These are phyloP conservation scores for Mycena indigotica DNA, from an alignment of 768 basidiomycete genomes.

Conservation along the genomic window DNA sequence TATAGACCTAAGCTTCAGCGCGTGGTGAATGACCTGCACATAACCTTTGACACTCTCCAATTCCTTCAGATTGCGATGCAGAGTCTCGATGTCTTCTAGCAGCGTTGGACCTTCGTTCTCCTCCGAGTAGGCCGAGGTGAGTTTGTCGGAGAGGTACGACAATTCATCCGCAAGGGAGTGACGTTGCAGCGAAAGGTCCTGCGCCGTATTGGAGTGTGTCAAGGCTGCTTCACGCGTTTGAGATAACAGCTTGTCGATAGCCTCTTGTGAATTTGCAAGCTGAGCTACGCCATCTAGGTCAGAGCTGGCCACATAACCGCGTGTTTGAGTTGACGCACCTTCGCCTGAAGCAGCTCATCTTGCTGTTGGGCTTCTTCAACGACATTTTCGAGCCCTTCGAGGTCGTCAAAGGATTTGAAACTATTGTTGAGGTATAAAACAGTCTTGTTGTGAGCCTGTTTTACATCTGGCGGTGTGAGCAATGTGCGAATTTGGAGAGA, in stretches of 20 bases:
- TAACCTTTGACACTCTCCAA: slow-evolving; percentile 77
- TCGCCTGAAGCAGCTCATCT: slow-evolving; percentile 43
- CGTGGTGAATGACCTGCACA: slow-evolving; percentile 71
- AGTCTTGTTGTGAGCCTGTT: slow-evolving; percentile 38
- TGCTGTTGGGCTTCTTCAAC: slow-evolving; percentile 46
- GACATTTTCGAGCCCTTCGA: slow-evolving; percentile 47
- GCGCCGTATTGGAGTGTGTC: slow-evolving; percentile 60
- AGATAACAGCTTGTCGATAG: slow-evolving; percentile 48
- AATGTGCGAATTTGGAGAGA: slow-evolving; percentile 49
- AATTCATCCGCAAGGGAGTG: slow-evolving; percentile 82
- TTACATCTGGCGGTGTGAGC: slow-evolving; percentile 48
- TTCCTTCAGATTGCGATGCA: slow-evolving; percentile 78
- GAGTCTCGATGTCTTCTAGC: slow-evolving; percentile 77
- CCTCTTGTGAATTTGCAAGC: slow-evolving; percentile 56
- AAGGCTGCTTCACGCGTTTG: slow-evolving; percentile 51
- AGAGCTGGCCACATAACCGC: slow-evolving; percentile 27
- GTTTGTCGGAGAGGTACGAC: slow-evolving; percentile 60
- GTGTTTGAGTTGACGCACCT: slow-evolving; percentile 42
- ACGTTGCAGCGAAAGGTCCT: slow-evolving; percentile 73
- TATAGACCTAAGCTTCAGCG: slow-evolving; percentile 69
- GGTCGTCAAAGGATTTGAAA: slow-evolving; percentile 52
- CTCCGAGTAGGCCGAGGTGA: slow-evolving; percentile 58
- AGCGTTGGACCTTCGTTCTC: slow-evolving; percentile 60
- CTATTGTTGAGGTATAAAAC: slow-evolving; percentile 44
- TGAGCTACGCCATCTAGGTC: slow-evolving; percentile 51